Base-by-base conservation (phyloP, 768 basidiomycete genomes). In the Leccinum obscurum region DNA sequence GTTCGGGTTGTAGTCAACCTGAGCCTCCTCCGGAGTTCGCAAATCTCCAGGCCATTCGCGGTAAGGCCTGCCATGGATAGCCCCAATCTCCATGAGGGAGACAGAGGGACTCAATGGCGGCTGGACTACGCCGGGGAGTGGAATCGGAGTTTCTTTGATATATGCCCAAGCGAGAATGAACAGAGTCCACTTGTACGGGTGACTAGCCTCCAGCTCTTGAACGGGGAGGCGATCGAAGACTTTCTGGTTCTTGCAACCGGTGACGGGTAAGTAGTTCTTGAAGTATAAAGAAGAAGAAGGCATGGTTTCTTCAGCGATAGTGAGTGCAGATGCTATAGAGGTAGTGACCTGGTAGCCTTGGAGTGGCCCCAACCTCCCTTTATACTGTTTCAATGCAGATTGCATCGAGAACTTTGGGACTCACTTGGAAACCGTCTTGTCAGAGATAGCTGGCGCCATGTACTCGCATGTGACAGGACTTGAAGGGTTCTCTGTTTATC, bases 171-270 rank as follows among this genome's bases (percentile, higher is more conserved):
- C 60, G 22, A 71, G 64, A 58, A 71, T n/a, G 34, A 71, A 71
- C 35, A 71, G 70, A 4, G 70, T 53, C 57, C 72, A 71, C 39
- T 71, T 69, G 57, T 65, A 61, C 5, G 66, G 66, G 20, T 66
- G 62, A 6, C 62, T 41, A 8, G 37, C 50, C 44, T 56, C 28
- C 49, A 72, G 48, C 22, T 66, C 62, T 49, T 73, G 52, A 51
- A 72, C 58, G 6, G 65, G 57, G 41, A 72, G 52, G 54, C 71
- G 70, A 37, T 66, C 60, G 30, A 62, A 70, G 24, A 51, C 32
- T 17, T 52, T 54, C 17, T 63, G 57, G 44, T 56, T 58, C 30
- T 46, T 62, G 28, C 65, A 59, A 54, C 70, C 70, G 7, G 55
- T 54, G 28, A 71, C 37, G 32, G 71, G 65, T 39, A 71, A 68